phyloP scores from a whole-genome alignment of 306 rosid genomes.

The Prunus dulcis region DNA sequence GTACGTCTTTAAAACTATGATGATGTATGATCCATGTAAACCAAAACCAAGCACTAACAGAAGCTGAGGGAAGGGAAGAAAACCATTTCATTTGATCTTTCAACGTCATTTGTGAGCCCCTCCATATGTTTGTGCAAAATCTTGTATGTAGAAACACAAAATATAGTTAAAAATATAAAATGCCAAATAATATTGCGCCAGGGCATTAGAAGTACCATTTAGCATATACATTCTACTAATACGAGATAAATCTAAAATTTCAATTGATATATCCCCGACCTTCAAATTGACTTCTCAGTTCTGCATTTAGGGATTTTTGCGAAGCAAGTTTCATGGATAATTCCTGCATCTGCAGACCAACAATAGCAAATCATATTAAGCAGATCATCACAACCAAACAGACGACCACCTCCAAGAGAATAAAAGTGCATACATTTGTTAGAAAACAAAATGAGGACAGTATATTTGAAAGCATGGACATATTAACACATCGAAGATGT shows the following conservation, averaged over 20 bases:
- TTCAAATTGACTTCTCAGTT: constrained; percentile 77
- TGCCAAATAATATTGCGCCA: no score
- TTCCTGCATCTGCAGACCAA: constrained; percentile 70
- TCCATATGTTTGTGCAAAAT: no score
- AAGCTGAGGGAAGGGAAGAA: no score
- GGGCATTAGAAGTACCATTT: no score
- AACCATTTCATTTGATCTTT: no score
- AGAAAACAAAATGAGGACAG: neutral
- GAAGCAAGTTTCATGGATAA: constrained; percentile 56
- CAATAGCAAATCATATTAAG: constrained; percentile 2
- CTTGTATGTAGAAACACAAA: no score
- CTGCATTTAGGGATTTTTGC: constrained; percentile 77
- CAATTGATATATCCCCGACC: constrained; percentile 37
- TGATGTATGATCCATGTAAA: no score
- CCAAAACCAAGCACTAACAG: no score
- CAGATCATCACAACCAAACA: neutral
- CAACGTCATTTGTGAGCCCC: no score
- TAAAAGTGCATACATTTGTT: neutral
- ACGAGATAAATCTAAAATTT: neutral
- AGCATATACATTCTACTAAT: neutral
- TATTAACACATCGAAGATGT: neutral
- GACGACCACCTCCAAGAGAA: neutral
- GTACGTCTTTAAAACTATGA: no score
- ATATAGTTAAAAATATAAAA: no score
- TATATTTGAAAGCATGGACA: neutral